Base-by-base conservation (phyloP, 1,284 basidiomycete genomes). In the Austroboletus novae-zelandiae region DNA sequence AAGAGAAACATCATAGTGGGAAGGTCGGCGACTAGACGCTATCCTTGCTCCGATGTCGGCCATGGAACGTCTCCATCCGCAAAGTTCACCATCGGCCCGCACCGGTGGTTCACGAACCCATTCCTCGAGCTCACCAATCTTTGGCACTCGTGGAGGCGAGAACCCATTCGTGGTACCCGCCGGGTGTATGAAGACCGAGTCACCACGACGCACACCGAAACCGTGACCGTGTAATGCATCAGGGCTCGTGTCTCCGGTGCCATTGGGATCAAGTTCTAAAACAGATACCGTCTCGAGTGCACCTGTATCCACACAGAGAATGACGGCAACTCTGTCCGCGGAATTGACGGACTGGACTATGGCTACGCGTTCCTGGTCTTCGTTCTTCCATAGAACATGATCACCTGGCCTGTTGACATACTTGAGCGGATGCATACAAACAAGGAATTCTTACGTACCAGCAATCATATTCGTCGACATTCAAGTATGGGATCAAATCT, bases 211-310 rank as follows among this genome's bases (percentile, higher is more conserved):
- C 25, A 95, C 84, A n/a, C 81, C 82, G 39, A 86, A 84, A 56
- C 71, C 58, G 36, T 71, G 57, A 56, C 70, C 57, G 41, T 74
- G 68, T 23, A 75, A 65, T 48, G 71, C 66, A 35, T 74, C 62
- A 10, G 70, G 69, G 42, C 71, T 69, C 56, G 71, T 68, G 56
- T 84, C 84, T 43, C 75, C 74, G 17, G 74, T 72, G 27, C 91
- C 91, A 59, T 89, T 86, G 7, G 89, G 84, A 65, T 96, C 92
- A 46, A 97, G 80, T 70, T 98, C 94, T 31, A 98, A 78, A 14
- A 91, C 78, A 35, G 94, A 91, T 6, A 87, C 90, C 14, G 86
- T 74, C 67, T 91, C 87, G 48, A 73, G 71, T 40, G 65, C 66
- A 30, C 71, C 71, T n/a, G 74, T 78, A 58, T 81, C 81, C 29